phyloP scores from a whole-genome alignment of 164 flowering plant species.

The Sextonia rubra region DNA sequence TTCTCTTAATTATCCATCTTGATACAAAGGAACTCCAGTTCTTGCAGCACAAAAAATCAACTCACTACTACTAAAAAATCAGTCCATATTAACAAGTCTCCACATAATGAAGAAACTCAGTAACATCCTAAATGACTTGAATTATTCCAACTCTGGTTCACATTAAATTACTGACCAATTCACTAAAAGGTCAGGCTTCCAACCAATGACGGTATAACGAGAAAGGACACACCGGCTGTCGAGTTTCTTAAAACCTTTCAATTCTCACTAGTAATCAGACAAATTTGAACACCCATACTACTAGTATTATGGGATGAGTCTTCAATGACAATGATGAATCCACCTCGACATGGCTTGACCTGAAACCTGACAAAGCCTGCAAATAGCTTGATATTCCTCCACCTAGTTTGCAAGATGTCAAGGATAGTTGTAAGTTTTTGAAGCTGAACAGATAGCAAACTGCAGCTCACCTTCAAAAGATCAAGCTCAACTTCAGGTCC shows the following conservation, averaged over 20 bases:
- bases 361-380: not conserved
- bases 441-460: not conserved
- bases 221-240: not conserved
- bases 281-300: not conserved
- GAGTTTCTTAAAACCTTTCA: not conserved
- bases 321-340: not conserved
- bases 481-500: not conserved
- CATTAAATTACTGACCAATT: no score
- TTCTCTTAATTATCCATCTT: not conserved
- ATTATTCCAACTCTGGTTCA: not conserved
- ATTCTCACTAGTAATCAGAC: no score
- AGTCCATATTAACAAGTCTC: not conserved
- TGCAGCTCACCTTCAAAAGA: not conserved
- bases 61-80: not conserved
- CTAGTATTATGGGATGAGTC: no score
- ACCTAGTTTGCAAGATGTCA: not conserved
- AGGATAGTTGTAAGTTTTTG: not conserved
- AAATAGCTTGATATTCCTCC: not conserved
- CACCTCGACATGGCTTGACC: not conserved
- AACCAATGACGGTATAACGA: not conserved
- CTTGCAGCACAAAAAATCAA: not conserved
- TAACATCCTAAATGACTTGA: not conserved
- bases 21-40: not conserved
- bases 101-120: not conserved
- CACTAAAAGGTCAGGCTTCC: no score